Percentiles rank a stretch among this genome's conserved stretches.
These are phyloP conservation scores for Podospora conica DNA, from an alignment of 495 filamentous ascomycete genomes.

Conservation along the genomic window DNA sequence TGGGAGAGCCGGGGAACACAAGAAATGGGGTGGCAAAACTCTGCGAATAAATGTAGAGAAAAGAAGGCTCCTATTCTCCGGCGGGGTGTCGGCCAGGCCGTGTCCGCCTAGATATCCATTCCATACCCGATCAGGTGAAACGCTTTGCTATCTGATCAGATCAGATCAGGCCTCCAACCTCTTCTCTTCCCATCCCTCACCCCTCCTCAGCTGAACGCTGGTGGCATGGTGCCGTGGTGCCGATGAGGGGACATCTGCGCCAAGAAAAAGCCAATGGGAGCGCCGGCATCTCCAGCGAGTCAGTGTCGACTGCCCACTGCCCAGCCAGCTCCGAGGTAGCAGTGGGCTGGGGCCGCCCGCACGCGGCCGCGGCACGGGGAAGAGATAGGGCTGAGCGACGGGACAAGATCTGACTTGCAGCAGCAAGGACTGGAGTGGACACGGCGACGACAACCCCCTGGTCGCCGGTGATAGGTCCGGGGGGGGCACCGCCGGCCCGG, in stretches of 20 bases:
- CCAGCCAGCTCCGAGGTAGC: background rate
- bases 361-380: background rate
- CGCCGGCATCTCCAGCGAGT: background rate
- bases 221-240: background rate
- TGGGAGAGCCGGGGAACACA: background rate
- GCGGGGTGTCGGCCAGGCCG: background rate
- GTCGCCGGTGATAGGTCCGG: background rate
- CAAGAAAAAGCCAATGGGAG: constrained; percentile 3
- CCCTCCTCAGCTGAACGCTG: background rate
- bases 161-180: background rate
- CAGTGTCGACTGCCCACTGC: background rate
- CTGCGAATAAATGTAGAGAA: background rate
- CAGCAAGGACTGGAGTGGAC: background rate
- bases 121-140: background rate
- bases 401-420: constrained; percentile 5
- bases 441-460: background rate
- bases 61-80: no score
- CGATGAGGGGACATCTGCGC: background rate
- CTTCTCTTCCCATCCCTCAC: no score
- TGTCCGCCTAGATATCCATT: background rate
- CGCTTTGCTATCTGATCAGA: no score
- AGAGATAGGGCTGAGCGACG: constrained; percentile 1
- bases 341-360: background rate
- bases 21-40: background rate
- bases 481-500: no score